phyloP scores from a whole-genome alignment of 257 asterid genomes.

The Plantago major region DNA sequence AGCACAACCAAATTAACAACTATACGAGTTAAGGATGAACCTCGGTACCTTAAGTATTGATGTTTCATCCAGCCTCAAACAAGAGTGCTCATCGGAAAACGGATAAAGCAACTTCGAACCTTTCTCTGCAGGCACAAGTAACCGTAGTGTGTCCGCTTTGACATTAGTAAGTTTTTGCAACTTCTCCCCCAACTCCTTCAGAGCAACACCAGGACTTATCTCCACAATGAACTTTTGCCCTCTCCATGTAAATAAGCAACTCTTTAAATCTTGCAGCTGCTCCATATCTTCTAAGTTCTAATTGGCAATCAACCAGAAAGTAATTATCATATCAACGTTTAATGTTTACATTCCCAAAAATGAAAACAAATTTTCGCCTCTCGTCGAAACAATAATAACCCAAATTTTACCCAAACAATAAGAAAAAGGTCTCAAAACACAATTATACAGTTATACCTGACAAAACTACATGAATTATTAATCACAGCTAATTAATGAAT shows the following conservation, averaged over 20 bases:
- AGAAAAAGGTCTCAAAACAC: neutral
- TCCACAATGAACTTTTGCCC: constrained; percentile 52
- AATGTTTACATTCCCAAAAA: too few relatives aligned
- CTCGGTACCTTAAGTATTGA: constrained; percentile 51
- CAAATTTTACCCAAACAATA: neutral
- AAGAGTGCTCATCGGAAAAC: constrained; percentile 70
- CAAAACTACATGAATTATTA: neutral
- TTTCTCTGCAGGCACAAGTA: constrained; percentile 61
- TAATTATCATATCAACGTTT: too few relatives aligned
- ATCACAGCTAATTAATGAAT: too few relatives aligned
- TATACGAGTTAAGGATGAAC: constrained; percentile 1
- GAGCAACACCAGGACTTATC: constrained; percentile 42
- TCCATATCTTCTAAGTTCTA: constrained; percentile 56
- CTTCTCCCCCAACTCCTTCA: constrained; percentile 73
- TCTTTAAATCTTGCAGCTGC: constrained; percentile 31
- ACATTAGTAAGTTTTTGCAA: constrained; percentile 65
- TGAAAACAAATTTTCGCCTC: too few relatives aligned
- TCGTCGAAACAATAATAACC: constrained; percentile 2
- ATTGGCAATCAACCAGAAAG: constrained; percentile 16
- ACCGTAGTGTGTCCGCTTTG: constrained; percentile 62
- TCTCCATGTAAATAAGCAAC: constrained; percentile 65
- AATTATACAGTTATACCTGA: too few relatives aligned
- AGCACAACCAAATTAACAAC: neutral
- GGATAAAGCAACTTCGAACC: constrained; percentile 67
- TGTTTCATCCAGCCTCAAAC: constrained; percentile 46